Evolutionary conservation across 441 rosid species (phyloP), one percentile per base, ranked within the genome.

Genomic region (Viola pubescens): DNA sequence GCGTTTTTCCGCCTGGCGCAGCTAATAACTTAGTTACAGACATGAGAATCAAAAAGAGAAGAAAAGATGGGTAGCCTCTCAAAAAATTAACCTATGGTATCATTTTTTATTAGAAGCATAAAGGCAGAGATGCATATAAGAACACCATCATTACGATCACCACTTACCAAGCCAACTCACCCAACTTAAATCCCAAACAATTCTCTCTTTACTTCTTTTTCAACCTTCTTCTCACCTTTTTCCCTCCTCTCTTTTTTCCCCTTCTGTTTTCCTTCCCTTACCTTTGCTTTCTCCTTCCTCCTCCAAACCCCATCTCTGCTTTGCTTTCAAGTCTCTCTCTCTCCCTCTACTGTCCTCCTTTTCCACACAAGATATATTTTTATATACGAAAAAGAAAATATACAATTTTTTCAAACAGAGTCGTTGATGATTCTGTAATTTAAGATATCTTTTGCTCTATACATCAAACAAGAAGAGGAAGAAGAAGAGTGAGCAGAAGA

Each of bases 121-220:
- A 42, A 56, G 19, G 53, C 26, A 51, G 61, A 67, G 16, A 64
- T 48, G 58, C 38, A 57, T 5, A 66, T 52, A 65, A 61, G 70
- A 70, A 14, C 50, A 44, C 37, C 79, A 86, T 89, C 84, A 84
- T 86, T 81, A 75, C 89, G 61, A 74, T 59, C 70, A 67, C 75
- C 80, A 74, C 84, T 81, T 60, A 56, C 64, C 62, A 26, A 70
- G 58, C 71, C 78, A 79, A 66, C 78, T 66, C 58, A 68, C 75
- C 74, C 48, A 80, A 59, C 81, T 73, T 63, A 75, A 70, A 78
- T 66, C 63, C 76, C 70, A 68, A 69, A 40, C 75, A 54, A 60
- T 60, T 77, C 69, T 70, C 59, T 45, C 72, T 49, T 62, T 48
- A 9, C 69, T 63, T 64, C 61, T 59, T 65, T 67, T 67, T 52